Evolutionary conservation across 306 rosid genomes (phyloP), one percentile per base, ranked within the genome.

Genomic region (Malus asiatica): DNA sequence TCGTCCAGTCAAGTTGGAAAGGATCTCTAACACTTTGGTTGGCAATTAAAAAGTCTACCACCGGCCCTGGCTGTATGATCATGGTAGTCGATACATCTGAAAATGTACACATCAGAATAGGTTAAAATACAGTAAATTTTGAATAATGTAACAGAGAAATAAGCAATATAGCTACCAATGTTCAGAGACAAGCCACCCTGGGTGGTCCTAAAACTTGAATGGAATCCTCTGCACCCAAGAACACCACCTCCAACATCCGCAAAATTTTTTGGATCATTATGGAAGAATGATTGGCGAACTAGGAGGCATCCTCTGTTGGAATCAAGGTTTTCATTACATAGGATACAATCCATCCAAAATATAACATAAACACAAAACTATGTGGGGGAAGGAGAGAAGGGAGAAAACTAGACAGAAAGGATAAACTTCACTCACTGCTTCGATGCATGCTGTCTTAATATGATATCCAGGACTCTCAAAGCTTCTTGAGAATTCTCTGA

Each of bases 11-110:
- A 15, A 96, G 84, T 13, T 71, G 48, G 79, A 19, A 88, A 0
- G 98, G 97, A 82, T 92, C 93, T 53, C 85, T 82, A 23, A 79
- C 99, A 82, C 84, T 87, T 65, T 96, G 99, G 80, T 92, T 92
- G 23, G 86, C 75, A 59, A 96, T 89, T 23, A 96, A 61, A 48
- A 96, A 96, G 74, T 92, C 97, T n/a, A 96, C 96, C 58, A 96
- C 93, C 2, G 99, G 98, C 1, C 98, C 99, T 45, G 97, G 98
- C 25, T 80, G 85, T 40, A 96, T 84, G 7, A 92, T 86, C 97
- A 92, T 96, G 3, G 99, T 96, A 8, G 99, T 96, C 0, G 99
- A 96, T 29, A 92, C 97, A 86, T 96, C 99, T 95, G 78, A 11
- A 65, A 32, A 51, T 25, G 44, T 27, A 40, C 35, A 12, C 10